phyloP scores from a whole-genome alignment of 805 yeast species.

The Scheffersomyces stipitis region DNA sequence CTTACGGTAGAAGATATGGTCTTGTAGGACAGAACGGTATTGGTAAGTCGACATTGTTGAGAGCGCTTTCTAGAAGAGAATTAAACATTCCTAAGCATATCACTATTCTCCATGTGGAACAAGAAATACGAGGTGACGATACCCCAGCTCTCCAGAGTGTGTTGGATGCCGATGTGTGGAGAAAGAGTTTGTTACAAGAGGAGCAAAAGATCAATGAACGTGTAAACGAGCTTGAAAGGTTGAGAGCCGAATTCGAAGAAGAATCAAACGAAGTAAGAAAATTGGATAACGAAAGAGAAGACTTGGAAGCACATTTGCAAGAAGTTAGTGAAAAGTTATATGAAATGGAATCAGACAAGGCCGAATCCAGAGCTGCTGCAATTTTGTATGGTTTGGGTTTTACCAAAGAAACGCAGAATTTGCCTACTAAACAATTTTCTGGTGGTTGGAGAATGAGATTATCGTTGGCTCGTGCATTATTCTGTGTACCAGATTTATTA shows the following conservation, averaged over 20 bases:
- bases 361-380: conserved; percentile 95
- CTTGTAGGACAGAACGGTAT: conserved; percentile 99
- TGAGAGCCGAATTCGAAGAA: conserved; percentile 67
- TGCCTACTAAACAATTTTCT: conserved; percentile 86
- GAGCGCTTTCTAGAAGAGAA: conserved; percentile 93
- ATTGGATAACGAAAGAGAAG: conserved; percentile 87
- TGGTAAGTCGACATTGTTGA: conserved; percentile 92
- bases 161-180: conserved; percentile 99
- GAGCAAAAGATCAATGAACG: conserved; percentile 73
- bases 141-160: conserved; percentile 89
- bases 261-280: conserved; percentile 71
- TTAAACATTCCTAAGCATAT: conserved; percentile 92
- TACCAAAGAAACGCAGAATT: conserved; percentile 78
- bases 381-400: conserved; percentile 92
- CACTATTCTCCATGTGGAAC: conserved; percentile 95
- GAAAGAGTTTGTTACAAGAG: conserved; percentile 81
- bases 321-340: conserved; percentile 79
- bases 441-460: conserved; percentile 99
- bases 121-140: conserved; percentile 94
- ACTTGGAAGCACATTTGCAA: conserved; percentile 72
- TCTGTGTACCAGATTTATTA: conserved; percentile 93
- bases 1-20: conserved; percentile 95
- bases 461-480: conserved; percentile 95
- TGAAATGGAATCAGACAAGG: conserved; percentile 97
- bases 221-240: conserved; percentile 67